phyloP scores from a whole-genome alignment of 1,284 basidiomycete species.

The Papiliotrema fonsecae region DNA sequence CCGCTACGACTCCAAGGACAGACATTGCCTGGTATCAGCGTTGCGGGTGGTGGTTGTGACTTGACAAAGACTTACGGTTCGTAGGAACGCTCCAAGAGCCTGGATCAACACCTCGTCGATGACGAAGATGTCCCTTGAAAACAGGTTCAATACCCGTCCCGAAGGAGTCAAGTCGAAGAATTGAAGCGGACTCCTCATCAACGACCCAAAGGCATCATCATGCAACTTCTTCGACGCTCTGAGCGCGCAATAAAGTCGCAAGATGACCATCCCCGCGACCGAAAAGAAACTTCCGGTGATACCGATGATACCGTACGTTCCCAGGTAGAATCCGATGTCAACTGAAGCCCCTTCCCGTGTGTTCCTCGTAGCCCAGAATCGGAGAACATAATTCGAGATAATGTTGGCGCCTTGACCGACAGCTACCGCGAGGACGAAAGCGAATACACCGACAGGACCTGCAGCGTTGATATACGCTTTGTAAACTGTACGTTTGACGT shows the following conservation, averaged over 20 bases:
- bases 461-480: constrained; percentile 72
- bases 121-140: constrained; percentile 88
- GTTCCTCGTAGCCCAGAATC: constrained; percentile 77
- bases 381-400: constrained; percentile 64
- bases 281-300: constrained; percentile 55
- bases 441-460: constrained; percentile 62
- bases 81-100: constrained; percentile 62
- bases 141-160: constrained; percentile 60
- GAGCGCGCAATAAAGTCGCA: constrained; percentile 75
- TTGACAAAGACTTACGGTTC: constrained; percentile 49
- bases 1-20: constrained; percentile 68
- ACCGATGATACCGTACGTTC: constrained; percentile 50
- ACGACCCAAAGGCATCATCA: constrained; percentile 57
- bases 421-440: constrained; percentile 61
- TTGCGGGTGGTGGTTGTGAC: background rate
- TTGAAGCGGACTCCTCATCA: constrained; percentile 75
- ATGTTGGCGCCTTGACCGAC: constrained; percentile 50
- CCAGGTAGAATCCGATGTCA: constrained; percentile 39
- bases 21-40: constrained; percentile 26
- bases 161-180: constrained; percentile 84
- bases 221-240: constrained; percentile 70
- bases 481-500: constrained; percentile 75
- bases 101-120: constrained; percentile 75
- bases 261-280: constrained; percentile 57
- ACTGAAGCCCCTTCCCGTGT: constrained; percentile 58